phyloP scores from a whole-genome alignment of 2,329 filamentous ascomycete genomes.

The Aspergillus uvarum region DNA sequence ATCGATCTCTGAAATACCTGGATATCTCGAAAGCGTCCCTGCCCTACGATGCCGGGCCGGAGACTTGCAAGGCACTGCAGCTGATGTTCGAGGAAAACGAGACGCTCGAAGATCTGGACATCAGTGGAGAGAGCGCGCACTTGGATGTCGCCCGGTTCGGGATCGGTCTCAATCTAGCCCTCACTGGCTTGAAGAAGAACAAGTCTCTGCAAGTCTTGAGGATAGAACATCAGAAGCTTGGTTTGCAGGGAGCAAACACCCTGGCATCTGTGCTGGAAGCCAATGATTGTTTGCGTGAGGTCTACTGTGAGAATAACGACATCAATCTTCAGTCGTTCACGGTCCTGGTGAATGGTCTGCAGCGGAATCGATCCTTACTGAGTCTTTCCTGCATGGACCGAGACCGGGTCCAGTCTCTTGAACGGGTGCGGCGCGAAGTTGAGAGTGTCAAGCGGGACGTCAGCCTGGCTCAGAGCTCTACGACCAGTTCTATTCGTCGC shows the following conservation, averaged over 20 bases:
- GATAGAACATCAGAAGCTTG: slow-evolving; percentile 68
- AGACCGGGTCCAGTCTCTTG: slow-evolving; percentile 61
- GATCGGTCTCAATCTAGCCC: slow-evolving; percentile 65
- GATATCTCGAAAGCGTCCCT: slow-evolving; percentile 71
- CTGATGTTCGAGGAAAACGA: slow-evolving; percentile 66
- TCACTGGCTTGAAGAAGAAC: slow-evolving; percentile 65
- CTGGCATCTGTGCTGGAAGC: slow-evolving; percentile 66
- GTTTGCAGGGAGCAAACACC: slow-evolving; percentile 67
- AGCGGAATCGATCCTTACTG: slow-evolving; percentile 62
- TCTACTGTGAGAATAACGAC: slow-evolving; percentile 71
- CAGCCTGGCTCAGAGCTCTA: slow-evolving; percentile 29
- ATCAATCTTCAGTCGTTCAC: slow-evolving; percentile 70
- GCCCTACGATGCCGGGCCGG: slow-evolving; percentile 66
- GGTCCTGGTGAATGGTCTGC: slow-evolving; percentile 66
- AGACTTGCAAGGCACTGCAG: slow-evolving; percentile 64
- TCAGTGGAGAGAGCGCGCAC: slow-evolving; percentile 69
- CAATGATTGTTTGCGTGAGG: slow-evolving; percentile 62
- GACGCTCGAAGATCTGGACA: slow-evolving; percentile 66
- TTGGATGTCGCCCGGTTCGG: slow-evolving; percentile 70
- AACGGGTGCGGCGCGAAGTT: slow-evolving; percentile 57
- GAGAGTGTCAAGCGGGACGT: slow-evolving; percentile 50
- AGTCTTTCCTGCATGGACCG: slow-evolving; percentile 63
- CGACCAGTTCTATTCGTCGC: slow-evolving; percentile 43
- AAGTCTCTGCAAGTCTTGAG: slow-evolving; percentile 60
- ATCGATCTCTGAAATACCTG: slow-evolving; percentile 62